Conservation (phyloP, 2,329 filamentous ascomycete genomes). For the Diaporthe citri region DNA sequence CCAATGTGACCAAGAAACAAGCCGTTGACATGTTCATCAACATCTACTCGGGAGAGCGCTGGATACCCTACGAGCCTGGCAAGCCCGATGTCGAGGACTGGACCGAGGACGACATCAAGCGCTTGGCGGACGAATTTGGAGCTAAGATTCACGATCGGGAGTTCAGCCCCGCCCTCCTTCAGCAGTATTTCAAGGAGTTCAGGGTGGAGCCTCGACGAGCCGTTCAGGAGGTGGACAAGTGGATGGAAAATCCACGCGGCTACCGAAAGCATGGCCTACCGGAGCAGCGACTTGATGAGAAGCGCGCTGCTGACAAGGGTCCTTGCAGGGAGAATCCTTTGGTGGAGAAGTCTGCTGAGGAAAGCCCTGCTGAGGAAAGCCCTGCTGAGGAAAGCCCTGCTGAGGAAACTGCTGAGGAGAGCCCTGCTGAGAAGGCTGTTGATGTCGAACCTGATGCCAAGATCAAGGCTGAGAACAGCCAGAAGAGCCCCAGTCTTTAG, state of each 20-base stretch:
- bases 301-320: neutral
- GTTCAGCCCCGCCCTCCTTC: slow-evolving; percentile 37
- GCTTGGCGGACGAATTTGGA: slow-evolving; percentile 26
- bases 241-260: slow-evolving; percentile 31
- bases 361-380: too few species aligned
- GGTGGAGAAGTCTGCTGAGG: too few species aligned
- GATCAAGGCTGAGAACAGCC: neutral
- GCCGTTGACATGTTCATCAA: slow-evolving; percentile 33
- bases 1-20: slow-evolving; percentile 30
- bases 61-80: slow-evolving; percentile 11
- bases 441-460: neutral
- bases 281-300: neutral
- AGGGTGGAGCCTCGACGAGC: slow-evolving; percentile 32
- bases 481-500: neutral
- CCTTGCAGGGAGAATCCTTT: too few species aligned
- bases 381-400: too few species aligned
- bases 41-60: slow-evolving; percentile 26
- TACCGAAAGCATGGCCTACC: slow-evolving; percentile 14
- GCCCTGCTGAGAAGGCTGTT: neutral
- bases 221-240: slow-evolving; percentile 22
- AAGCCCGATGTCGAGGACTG: slow-evolving; percentile 29
- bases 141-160: slow-evolving; percentile 13
- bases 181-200: slow-evolving; percentile 39
- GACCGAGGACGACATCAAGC: slow-evolving; percentile 28
- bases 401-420: neutral